Conservation (phyloP, 345 rosid genomes). For the Xanthoceras sorbifolium region DNA sequence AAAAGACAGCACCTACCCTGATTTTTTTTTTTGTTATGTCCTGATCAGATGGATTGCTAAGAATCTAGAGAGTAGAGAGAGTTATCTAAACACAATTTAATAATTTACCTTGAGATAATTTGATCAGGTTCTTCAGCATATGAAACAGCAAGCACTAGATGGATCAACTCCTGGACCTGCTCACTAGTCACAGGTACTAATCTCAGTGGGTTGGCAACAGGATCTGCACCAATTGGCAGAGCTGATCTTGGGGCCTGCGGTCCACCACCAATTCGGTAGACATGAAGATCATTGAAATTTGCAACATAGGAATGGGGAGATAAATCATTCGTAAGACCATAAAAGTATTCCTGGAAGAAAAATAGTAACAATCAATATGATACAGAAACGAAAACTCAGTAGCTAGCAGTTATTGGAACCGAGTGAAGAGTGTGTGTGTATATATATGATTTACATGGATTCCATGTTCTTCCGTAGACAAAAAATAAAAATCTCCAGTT, state of each 20-base stretch:
- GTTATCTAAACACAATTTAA: not conserved
- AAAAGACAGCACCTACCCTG: not conserved
- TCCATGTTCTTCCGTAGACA: not conserved
- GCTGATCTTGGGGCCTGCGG: conserved; percentile 90
- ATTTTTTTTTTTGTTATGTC: not conserved
- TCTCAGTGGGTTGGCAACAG: conserved; percentile 69
- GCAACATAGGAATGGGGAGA: conserved; percentile 75
- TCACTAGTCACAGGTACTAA: conserved; percentile 59
- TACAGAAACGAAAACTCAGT: not conserved
- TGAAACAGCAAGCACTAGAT: conserved; percentile 85
- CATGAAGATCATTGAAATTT: conserved; percentile 59
- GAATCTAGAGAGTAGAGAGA: not conserved
- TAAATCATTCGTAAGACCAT: conserved; percentile 73
- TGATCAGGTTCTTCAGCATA: conserved; percentile 77
- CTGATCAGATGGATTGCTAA: not conserved
- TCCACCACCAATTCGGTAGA: conserved; percentile 85
- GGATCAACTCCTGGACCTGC: conserved; percentile 58
- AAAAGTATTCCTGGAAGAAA: conserved; percentile 76
- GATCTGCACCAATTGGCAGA: conserved; percentile 72
- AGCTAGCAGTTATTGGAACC: not conserved
- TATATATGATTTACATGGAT: not conserved
- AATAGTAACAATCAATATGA: not conserved
- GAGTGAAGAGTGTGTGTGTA: not conserved
- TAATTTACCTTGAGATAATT: conserved; percentile 62
- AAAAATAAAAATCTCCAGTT: not conserved